These are phyloP conservation scores for Tetraselmis chui DNA, from an alignment of 139 green algal genomes.

Conservation along the genomic window DNA sequence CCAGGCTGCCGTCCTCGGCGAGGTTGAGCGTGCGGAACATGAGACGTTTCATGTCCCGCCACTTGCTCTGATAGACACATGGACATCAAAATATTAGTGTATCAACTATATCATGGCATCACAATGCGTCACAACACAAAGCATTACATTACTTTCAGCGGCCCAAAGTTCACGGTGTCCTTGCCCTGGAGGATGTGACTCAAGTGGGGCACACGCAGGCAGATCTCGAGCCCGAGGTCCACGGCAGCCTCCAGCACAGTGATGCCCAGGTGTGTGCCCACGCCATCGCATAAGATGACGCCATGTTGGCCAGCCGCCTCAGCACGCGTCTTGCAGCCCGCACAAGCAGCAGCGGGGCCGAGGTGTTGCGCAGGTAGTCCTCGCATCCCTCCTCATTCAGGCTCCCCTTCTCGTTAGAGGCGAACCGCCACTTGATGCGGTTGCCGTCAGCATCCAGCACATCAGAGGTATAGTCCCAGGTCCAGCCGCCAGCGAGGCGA, in stretches of 20 bases:
- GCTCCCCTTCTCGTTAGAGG: background rate
- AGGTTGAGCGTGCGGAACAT: background rate
- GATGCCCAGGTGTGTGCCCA: background rate
- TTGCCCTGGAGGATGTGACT: background rate
- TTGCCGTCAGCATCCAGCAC: background rate
- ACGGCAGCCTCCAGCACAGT: background rate
- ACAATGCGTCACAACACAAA: background rate
- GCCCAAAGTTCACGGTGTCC: background rate
- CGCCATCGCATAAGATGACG: background rate
- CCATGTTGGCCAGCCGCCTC: background rate
- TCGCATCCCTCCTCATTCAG: background rate
- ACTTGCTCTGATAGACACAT: background rate
- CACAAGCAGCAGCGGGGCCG: background rate
- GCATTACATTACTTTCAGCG: background rate
- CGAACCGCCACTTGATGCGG: background rate
- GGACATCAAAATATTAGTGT: background rate
- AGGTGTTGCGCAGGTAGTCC: background rate
- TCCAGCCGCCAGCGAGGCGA: background rate
- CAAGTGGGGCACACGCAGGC: background rate
- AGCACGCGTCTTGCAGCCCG: background rate
- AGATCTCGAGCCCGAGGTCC: background rate
- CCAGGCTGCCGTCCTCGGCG: background rate
- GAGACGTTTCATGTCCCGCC: background rate
- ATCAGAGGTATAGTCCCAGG: background rate
- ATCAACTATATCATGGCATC: background rate